Base-by-base conservation (phyloP, 164 flowering plant genomes). In the Umbilicus rupestris region DNA sequence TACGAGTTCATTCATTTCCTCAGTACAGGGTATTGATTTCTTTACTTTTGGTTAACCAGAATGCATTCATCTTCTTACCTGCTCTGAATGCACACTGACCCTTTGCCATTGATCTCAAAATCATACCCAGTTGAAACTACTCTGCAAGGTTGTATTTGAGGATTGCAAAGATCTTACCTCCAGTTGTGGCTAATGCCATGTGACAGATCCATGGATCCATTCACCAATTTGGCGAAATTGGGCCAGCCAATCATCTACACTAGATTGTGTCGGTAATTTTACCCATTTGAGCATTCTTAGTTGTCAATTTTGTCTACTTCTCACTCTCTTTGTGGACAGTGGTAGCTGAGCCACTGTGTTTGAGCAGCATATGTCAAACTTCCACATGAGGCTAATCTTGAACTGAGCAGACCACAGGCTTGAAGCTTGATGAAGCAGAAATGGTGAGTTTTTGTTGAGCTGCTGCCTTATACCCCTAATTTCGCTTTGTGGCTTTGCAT, bases 251-350 rank as follows among this genome's bases (percentile, higher is more conserved):
- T 55, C 17, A 14, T 28, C 60, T 55, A 17, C 60, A 28, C 14
- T 7, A 14, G 17, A 15, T 28, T 4, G 33, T 55, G 35, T 55
- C 33, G 6, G 33, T 55, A 26, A 14, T 55, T 14, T 55, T 12
- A 26, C 2, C 29, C 58, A 52, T 22, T 52, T 28, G 33, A 55
- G 30, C 60, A 12, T 26, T 55, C 60, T 55, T 28, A 55, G 60
- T 28, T 55, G 58, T 52, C 58, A 52, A 24, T 52, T 55, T 55
- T 28, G 60, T 55, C 60, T 14, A 55, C 60, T 28, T 55, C 19
- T 55, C 60, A 55, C 19, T 17, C 60, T 28, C 19, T 9, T 55
- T 14, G 33, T 55, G 60, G 60, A 26, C 31, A 28, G 60, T 3
- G 14, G 19, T 28, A 12, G 11, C 17, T 55, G 58, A 52, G 4